Evolutionary conservation across 2,329 filamentous ascomycete species (phyloP).

Genomic region (Aspergillus niger): DNA sequence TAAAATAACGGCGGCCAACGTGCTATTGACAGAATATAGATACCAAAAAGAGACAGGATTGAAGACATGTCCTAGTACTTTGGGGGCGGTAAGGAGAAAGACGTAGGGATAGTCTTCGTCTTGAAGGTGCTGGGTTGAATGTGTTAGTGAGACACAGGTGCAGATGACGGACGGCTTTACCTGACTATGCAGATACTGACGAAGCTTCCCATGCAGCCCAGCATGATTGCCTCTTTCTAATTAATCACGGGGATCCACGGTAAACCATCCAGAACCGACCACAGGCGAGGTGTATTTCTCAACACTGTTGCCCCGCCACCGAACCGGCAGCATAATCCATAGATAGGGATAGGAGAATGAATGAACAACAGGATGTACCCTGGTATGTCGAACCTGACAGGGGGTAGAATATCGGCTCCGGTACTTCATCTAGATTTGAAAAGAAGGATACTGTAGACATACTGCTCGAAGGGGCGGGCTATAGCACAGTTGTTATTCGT

Average conservation of each 20-base stretch:
- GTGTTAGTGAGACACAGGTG: background rate
- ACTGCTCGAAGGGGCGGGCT: background rate
- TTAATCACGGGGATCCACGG: background rate
- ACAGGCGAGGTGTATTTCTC: background rate
- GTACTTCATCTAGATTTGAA: background rate
- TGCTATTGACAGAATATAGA: background rate
- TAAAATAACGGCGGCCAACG: background rate
- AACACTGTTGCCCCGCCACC: background rate
- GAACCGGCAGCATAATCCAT: background rate
- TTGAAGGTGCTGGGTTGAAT: background rate
- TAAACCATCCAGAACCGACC: background rate
- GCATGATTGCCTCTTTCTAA: background rate
- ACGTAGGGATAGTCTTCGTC: constrained; percentile 2
- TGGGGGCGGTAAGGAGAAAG: constrained; percentile 5
- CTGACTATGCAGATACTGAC: background rate
- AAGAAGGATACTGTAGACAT: background rate
- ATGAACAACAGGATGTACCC: background rate
- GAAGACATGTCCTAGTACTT: constrained; percentile 11
- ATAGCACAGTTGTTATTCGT: background rate
- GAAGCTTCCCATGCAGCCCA: background rate
- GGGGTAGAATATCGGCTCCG: background rate
- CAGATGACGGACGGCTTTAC: background rate
- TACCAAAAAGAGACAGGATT: constrained; percentile 12
- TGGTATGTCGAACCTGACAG: constrained; percentile 1
- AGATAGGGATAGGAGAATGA: constrained; percentile 4